Evolutionary conservation across 441 rosid species (phyloP).

Genomic region (Flueggea neowawraea): DNA sequence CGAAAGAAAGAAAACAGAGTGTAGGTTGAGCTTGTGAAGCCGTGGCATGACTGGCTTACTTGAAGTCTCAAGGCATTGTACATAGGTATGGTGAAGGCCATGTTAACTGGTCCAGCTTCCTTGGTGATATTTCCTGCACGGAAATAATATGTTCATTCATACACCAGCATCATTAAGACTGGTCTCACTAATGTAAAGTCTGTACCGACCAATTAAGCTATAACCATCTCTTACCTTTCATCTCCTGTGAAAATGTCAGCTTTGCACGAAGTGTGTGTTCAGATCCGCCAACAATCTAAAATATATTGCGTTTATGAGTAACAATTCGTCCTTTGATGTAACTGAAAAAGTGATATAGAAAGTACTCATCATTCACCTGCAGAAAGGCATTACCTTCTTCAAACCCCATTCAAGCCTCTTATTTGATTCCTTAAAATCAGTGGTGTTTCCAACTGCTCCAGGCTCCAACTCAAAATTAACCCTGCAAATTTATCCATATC

Average conservation of each 20-base stretch:
- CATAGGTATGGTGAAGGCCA: conserved; percentile 97
- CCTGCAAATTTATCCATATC: conserved; percentile 22
- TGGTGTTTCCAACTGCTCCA: conserved; percentile 81
- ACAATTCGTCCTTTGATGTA: background rate
- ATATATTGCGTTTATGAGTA: conserved; percentile 6
- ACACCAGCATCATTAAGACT: conserved; percentile 32
- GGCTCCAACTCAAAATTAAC: conserved; percentile 88
- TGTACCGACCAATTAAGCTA: conserved; percentile 16
- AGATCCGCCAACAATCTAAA: conserved; percentile 90
- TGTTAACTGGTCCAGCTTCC: conserved; percentile 97
- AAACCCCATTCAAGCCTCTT: conserved; percentile 92
- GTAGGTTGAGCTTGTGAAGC: no score
- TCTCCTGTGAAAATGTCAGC: conserved; percentile 90
- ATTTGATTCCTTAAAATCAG: conserved; percentile 89
- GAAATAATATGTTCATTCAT: background rate
- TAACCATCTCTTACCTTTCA: conserved; percentile 49
- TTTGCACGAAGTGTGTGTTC: conserved; percentile 92
- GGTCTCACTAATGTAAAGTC: conserved; percentile 26
- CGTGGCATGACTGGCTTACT: conserved; percentile 33
- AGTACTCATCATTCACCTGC: background rate
- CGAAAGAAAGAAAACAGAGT: no score
- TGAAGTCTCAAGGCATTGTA: conserved; percentile 88
- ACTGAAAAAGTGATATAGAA: background rate
- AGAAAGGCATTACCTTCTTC: conserved; percentile 51
- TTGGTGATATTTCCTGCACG: conserved; percentile 83